phyloP scores from a whole-genome alignment of 768 basidiomycete genomes.

The Kwoniella shandongensis region DNA sequence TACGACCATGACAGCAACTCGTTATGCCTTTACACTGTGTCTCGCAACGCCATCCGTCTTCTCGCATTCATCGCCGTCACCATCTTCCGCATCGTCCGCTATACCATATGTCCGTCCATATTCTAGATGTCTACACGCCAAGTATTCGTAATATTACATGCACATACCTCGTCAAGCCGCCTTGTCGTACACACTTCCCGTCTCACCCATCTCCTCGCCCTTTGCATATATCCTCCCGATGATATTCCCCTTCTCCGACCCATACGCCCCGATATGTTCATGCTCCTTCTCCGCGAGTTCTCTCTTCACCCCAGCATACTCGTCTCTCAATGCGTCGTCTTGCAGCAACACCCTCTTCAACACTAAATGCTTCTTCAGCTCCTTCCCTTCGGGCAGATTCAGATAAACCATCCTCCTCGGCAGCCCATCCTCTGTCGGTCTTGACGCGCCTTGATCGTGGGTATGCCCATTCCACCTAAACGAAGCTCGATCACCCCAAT shows the following conservation, averaged over 20 bases:
- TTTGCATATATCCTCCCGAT: conserved; percentile 4
- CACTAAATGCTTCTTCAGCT: conserved; percentile 5
- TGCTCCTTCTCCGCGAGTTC: conserved; percentile 5
- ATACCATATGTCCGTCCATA: no score
- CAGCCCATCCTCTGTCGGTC: conserved; percentile 22
- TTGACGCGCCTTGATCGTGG: conserved; percentile 15
- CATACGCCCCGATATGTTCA: conserved; percentile 15
- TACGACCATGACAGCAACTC: no score
- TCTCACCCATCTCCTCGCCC: no score
- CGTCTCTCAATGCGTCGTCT: conserved; percentile 11
- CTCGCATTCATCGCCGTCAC: no score
- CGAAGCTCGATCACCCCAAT: conserved; percentile 2
- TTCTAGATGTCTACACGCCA: no score
- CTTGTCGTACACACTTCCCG: no score
- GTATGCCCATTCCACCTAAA: conserved; percentile 17
- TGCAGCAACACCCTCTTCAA: conserved; percentile 8
- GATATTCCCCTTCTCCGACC: conserved; percentile 8
- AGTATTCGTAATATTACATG: no score
- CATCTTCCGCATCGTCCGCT: no score
- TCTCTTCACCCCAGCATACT: conserved; percentile 15
- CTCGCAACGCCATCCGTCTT: no score
- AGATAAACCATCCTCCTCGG: conserved; percentile 14
- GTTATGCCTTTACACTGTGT: no score
- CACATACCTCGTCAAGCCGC: no score
- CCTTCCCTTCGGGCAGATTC: background rate